Percentiles rank a stretch among this genome's conserved stretches.
Evolutionary conservation across 2,329 filamentous ascomycete species (phyloP).

Genomic region (Aspergillus thermomutatus): DNA sequence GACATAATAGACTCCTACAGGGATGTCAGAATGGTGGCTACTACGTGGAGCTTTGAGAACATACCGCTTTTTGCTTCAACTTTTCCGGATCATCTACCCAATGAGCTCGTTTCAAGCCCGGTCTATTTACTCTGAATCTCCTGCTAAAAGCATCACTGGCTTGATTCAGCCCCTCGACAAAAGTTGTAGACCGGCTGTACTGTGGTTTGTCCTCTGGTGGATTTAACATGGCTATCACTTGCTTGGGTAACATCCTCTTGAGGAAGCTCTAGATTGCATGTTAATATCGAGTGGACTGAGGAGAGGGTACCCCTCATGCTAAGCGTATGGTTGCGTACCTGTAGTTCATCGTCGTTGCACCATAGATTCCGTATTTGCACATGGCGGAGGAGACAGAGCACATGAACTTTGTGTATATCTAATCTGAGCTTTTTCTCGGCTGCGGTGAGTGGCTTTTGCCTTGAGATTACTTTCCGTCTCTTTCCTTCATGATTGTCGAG

Average conservation of each 20-base stretch:
- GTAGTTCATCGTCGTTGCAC: constrained; percentile 75
- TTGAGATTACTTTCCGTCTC: constrained; percentile 24
- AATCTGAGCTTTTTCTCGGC: constrained; percentile 62
- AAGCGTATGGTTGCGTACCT: constrained; percentile 41
- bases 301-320: neutral
- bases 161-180: constrained; percentile 74
- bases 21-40: constrained; percentile 12
- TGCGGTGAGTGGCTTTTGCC: constrained; percentile 53
- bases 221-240: constrained; percentile 64
- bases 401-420: constrained; percentile 79
- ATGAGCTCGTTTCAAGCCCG: constrained; percentile 65
- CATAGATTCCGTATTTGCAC: constrained; percentile 75
- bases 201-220: constrained; percentile 66
- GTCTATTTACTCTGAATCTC: constrained; percentile 67
- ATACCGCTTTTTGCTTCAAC: constrained; percentile 52
- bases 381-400: constrained; percentile 79
- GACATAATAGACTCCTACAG: constrained; percentile 54
- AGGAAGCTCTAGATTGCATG: constrained; percentile 41
- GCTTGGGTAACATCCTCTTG: constrained; percentile 62
- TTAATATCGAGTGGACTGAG: constrained; percentile 9
- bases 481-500: constrained; percentile 30
- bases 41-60: constrained; percentile 8
- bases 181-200: constrained; percentile 70
- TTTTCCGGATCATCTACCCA: constrained; percentile 71
- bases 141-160: constrained; percentile 64